Evolutionary conservation across 2,329 filamentous ascomycete genomes (phyloP), one percentile per base, ranked within the genome.

Genomic region (Cytospora chrysosperma): DNA sequence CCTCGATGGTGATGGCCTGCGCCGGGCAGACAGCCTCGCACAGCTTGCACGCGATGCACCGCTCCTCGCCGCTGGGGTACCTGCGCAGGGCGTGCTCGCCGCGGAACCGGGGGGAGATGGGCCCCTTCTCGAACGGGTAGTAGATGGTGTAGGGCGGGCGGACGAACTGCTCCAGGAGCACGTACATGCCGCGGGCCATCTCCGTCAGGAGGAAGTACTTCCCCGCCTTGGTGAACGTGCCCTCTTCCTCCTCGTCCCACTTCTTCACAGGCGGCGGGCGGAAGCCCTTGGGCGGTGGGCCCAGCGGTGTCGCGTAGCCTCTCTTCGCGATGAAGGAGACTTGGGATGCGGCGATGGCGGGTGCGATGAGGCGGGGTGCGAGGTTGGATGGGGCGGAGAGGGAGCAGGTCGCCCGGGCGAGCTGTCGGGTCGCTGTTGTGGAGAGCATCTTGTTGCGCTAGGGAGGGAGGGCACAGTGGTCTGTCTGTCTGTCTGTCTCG

Each of bases 41-140:
- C 65, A 99, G 88, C 85, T 99, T 99, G 91, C 95, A 99, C 71
- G 95, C 95, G 79, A 99, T 99, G 84, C 95, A 99, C 72, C 95
- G 91, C 83, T 99, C 95, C 81, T 99, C 95, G 70, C 95, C 95
- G 3, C 94, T 96, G 32, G 95, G 95, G 79, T 99, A 99, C 74
- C 95, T 88, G 78, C 95, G 89, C 68, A 99, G 85, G 70, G 95
- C 95, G 81, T 99, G 95, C 79, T 99, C 95, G 76, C 95, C 95
- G 78, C 95, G 91, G 88, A 99, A 99, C 71, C 95, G 90, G 66
- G 95, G 95, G 40, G 93, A 97, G 76, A 99, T 97, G 66, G 95
- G 95, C 55, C 95, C 95, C 85, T 99, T 99, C 78, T 99, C 95
- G 79, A 97, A 99, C 51, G 95, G 95, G 75, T 99, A 99, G 83